Conservation (phyloP, 768 basidiomycete genomes). For the Suillus lakei region DNA sequence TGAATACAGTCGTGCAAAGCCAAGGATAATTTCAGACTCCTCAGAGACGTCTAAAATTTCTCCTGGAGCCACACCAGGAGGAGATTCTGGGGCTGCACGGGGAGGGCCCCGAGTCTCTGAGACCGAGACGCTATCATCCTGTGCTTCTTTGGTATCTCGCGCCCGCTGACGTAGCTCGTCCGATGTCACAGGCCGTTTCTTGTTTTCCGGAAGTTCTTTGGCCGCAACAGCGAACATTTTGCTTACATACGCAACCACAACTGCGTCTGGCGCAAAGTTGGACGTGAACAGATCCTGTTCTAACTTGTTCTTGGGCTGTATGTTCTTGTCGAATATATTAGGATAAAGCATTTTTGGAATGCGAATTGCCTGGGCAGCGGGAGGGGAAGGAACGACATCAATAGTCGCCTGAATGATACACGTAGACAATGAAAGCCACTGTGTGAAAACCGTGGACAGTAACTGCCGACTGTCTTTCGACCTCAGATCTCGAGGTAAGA, state of each 20-base stretch:
- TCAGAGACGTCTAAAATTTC: neutral
- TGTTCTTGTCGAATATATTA: constrained; percentile 61
- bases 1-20: constrained; percentile 93
- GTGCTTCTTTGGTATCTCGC: constrained; percentile 53
- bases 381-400: constrained; percentile 91
- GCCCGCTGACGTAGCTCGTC: constrained; percentile 82
- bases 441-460: constrained; percentile 85
- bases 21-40: constrained; percentile 74
- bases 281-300: constrained; percentile 84
- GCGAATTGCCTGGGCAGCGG: constrained; percentile 77
- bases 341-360: constrained; percentile 94
- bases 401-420: constrained; percentile 91
- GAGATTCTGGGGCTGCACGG: constrained; percentile 5
- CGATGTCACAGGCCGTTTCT: constrained; percentile 73
- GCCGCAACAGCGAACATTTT: constrained; percentile 96
- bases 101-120: constrained; percentile 10
- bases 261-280: constrained; percentile 57
- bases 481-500: constrained; percentile 87
- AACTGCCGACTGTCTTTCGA: constrained; percentile 89
- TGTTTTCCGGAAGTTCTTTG: constrained; percentile 85
- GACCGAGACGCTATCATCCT: constrained; percentile 20
- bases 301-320: constrained; percentile 75
- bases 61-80: neutral
- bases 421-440: constrained; percentile 95
- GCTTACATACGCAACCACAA: constrained; percentile 86